phyloP scores from a whole-genome alignment of 352 stramenopile genomes.

The Phytophthora pluvialis region DNA sequence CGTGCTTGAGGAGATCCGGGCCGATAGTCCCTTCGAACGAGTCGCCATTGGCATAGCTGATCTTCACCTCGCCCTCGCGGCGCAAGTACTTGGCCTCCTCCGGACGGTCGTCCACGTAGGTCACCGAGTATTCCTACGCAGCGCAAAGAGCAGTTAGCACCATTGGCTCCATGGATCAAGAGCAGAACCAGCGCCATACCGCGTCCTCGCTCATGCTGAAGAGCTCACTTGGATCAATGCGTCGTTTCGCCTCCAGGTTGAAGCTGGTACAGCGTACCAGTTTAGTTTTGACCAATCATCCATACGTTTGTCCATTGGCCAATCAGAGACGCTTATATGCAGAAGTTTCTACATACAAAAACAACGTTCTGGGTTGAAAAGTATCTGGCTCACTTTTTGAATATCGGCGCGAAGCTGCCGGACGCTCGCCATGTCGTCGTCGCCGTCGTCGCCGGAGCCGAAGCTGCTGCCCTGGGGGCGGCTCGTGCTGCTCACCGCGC shows the following conservation, averaged over 20 bases:
- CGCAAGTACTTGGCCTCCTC: conserved; percentile 89
- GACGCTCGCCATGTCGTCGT: conserved; percentile 5
- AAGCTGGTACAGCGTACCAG: no score
- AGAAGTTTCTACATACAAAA: neutral
- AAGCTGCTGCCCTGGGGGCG: conserved; percentile 58
- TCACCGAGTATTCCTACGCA: conserved; percentile 71
- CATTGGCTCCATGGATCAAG: neutral
- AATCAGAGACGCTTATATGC: neutral
- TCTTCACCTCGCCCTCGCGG: conserved; percentile 83
- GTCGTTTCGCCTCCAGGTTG: neutral
- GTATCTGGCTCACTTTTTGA: conserved; percentile 13
- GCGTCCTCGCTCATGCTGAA: conserved; percentile 55
- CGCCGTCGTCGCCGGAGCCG: neutral
- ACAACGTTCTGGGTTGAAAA: neutral
- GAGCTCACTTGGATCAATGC: neutral
- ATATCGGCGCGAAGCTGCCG: neutral
- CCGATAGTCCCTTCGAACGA: conserved; percentile 92
- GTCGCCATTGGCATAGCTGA: conserved; percentile 91
- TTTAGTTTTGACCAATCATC: no score
- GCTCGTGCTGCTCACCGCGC: conserved; percentile 51
- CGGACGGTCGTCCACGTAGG: conserved; percentile 88
- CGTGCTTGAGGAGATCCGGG: conserved; percentile 82
- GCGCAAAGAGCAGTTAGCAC: neutral
- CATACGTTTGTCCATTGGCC: no score
- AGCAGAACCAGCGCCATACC: conserved; percentile 24